These are phyloP conservation scores for Boletus edulis DNA, from an alignment of 768 basidiomycete genomes.

Conservation along the genomic window DNA sequence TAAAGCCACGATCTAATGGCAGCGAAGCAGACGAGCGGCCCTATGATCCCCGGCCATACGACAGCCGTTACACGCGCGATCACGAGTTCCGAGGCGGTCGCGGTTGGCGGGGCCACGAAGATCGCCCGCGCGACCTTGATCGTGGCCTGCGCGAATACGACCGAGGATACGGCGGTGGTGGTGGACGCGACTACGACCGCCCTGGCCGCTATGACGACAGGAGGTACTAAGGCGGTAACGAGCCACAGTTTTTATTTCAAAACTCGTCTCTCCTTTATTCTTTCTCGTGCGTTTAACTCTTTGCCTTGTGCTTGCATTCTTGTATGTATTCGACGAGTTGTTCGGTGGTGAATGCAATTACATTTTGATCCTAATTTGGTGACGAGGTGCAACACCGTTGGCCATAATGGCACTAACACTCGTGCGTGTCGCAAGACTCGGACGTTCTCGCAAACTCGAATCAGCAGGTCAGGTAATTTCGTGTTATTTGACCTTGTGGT, in stretches of 20 bases:
- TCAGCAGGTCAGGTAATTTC: too few species aligned
- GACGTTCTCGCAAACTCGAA: slow-evolving; percentile 15
- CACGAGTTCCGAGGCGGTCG: slow-evolving; percentile 47
- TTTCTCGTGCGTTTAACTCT: not conserved
- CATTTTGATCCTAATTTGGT: not conserved
- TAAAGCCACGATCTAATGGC: not conserved
- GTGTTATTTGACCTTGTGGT: too few species aligned
- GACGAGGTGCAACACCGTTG: too few species aligned
- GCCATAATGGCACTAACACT: too few species aligned
- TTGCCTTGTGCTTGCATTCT: slow-evolving; percentile 3
- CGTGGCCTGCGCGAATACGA: slow-evolving; percentile 45
- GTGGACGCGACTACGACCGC: slow-evolving; percentile 39
- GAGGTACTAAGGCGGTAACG: slow-evolving; percentile 33
- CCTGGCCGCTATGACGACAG: slow-evolving; percentile 42
- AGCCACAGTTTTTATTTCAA: not conserved
- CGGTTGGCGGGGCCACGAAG: slow-evolving; percentile 33
- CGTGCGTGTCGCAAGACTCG: not conserved
- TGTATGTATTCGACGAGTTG: slow-evolving; percentile 25
- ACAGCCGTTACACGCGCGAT: slow-evolving; percentile 78
- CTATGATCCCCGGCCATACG: slow-evolving; percentile 91
- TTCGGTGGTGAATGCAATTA: slow-evolving; percentile 20
- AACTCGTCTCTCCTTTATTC: not conserved
- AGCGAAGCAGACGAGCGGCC: slow-evolving; percentile 65
- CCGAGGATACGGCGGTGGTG: slow-evolving; percentile 29
- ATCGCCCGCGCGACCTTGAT: slow-evolving; percentile 25